Percentiles rank a stretch among this genome's conserved stretches.
Conservation (phyloP, 2,329 filamentous ascomycete genomes). For the Camillea tinctor region DNA sequence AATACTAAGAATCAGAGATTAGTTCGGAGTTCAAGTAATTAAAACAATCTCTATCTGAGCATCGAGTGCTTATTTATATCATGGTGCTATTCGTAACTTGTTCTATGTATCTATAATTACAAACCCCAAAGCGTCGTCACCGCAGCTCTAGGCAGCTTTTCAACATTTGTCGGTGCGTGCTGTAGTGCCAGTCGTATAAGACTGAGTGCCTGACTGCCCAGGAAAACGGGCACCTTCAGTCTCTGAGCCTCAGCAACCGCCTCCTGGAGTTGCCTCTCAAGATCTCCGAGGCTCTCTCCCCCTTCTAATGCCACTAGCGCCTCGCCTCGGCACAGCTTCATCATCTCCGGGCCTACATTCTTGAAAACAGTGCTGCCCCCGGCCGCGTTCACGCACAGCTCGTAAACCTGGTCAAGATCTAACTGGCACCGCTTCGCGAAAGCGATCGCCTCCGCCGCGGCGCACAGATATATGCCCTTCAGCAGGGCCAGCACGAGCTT, state of each 20-base stretch:
- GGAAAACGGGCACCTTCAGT: conserved; percentile 40
- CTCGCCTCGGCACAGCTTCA: conserved; percentile 34
- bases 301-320: conserved; percentile 12
- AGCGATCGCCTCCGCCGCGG: conserved; percentile 43
- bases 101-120: conserved; percentile 7
- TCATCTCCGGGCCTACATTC: conserved; percentile 37
- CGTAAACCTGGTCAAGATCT: conserved; percentile 45
- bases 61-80: too few relatives aligned
- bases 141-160: conserved; percentile 21
- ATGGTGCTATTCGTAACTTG: too few relatives aligned
- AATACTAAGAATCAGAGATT: too few relatives aligned
- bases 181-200: conserved; percentile 34
- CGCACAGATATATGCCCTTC: conserved; percentile 43
- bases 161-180: conserved; percentile 16
- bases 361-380: conserved; percentile 42
- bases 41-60: too few relatives aligned
- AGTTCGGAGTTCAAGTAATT: too few relatives aligned
- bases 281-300: conserved; percentile 27
- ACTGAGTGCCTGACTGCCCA: conserved; percentile 41
- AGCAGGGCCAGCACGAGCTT: conserved; percentile 39
- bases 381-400: conserved; percentile 46
- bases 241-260: conserved; percentile 43
- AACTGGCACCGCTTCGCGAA: conserved; percentile 41
- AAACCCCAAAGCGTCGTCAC: conserved; percentile 29
- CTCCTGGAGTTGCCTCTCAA: conserved; percentile 35